Base-by-base conservation (phyloP, 768 basidiomycete genomes). In the Amanita phalloides region DNA sequence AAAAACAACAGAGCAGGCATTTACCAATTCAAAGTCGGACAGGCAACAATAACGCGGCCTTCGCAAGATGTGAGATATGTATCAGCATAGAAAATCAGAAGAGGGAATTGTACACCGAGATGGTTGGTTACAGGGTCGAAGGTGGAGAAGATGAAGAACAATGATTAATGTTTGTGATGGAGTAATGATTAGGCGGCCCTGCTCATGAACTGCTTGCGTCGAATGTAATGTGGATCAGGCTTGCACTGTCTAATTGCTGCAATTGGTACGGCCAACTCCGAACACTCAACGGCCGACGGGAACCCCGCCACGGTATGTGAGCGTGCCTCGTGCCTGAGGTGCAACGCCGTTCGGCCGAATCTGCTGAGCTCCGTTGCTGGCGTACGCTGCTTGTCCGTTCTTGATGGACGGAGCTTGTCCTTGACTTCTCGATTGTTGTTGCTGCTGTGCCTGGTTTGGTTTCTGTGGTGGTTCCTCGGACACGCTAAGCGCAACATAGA, bases 401-500 rank as follows among this genome's bases (percentile, higher is more conserved):
- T 41, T 53, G 17, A 28, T 21, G 10, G 37, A 38, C 8, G 26
- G 21, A 6, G 3, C 26, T 26, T 49, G 48, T 6, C 23, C 48
- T 32, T 48, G 53, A 21, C 44, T 50, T 33, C 61, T 62, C 51
- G 50, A 64, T 38, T 54, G 56, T 20, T 56, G 55, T 37, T 53
- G 66, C 53, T 70, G 71, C 44, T 66, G 66, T 53, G 64, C 63
- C 47, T 54, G 53, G 48, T 61, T 63, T 46, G 64, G 66, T 57
- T 60, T 59, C 45, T 61, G 58, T 14, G 63, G 57, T 53, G 72
- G 70, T 53, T 75, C 76, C 45, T 74, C 72, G 9, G 71, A 62
- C 1, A 71, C 65, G 48, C 73, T 70, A 0, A 93, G 95, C 7
- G 93, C 86, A 51, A 99, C 95, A 67, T 99, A 98, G 53, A 99